Evolutionary conservation across 345 rosid species (phyloP).

Genomic region (Jatropha curcas): DNA sequence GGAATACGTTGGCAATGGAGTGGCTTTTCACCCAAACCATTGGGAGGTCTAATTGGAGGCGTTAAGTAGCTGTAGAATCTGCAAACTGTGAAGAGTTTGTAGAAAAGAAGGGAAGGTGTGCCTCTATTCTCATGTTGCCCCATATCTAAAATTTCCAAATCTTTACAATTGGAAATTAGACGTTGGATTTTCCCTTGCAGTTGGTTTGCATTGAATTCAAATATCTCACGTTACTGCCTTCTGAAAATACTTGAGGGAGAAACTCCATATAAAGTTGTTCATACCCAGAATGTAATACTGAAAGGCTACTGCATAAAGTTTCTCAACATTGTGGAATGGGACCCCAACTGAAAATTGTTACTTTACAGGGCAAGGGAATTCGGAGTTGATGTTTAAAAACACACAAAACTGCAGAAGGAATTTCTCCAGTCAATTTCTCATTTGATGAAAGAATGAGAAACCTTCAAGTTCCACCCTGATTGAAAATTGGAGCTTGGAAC

Average conservation of each 20-base stretch:
- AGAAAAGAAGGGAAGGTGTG: slow-evolving; percentile 20
- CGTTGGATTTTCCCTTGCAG: slow-evolving; percentile 13
- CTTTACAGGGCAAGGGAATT: slow-evolving; percentile 19
- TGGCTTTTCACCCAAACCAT: not conserved
- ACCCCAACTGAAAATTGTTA: slow-evolving; percentile 24
- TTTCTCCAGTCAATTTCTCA: not conserved
- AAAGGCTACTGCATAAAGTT: not conserved
- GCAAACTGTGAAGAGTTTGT: not conserved
- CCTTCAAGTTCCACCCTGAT: not conserved
- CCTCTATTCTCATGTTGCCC: not conserved
- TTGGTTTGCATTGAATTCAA: slow-evolving; percentile 1
- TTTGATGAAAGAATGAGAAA: not conserved
- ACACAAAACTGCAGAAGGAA: not conserved
- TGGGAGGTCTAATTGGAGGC: slow-evolving; percentile 12
- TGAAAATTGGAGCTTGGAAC: slow-evolving; percentile 15
- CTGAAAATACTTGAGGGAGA: slow-evolving; percentile 4
- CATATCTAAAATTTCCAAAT: slow-evolving; percentile 19
- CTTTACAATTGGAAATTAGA: slow-evolving; percentile 13
- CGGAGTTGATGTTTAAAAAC: not conserved
- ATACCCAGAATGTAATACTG: slow-evolving; percentile 5
- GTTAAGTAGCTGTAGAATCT: slow-evolving; percentile 6
- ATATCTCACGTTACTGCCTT: not conserved
- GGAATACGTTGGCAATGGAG: not conserved
- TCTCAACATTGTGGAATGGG: slow-evolving; percentile 22
- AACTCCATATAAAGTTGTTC: slow-evolving; percentile 5